Base-by-base conservation (phyloP, 2,329 filamentous ascomycete genomes). In the Boeremia lycopersici region DNA sequence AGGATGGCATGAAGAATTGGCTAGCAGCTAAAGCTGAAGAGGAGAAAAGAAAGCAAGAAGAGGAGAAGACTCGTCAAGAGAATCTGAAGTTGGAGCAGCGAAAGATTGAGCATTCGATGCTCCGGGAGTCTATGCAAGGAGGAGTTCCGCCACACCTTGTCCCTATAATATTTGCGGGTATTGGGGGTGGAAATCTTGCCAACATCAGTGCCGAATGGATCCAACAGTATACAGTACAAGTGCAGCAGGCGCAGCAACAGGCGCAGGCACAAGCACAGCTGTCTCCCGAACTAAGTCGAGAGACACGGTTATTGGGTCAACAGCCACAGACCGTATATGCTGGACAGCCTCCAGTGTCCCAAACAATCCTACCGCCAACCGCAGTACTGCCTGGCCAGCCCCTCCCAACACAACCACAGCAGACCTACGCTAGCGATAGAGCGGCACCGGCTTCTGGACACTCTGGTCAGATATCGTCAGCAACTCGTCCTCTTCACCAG, bases 161-260 rank as follows among this genome's bases (percentile, higher is more conserved):
- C 15, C 81, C 81, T 30, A 77, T 83, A 57, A 82, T 83, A 59
- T 83, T 83, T 65, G 79, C 79, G 48, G 81, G 81, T 31, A 79
- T 82, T 45, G 79, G 78, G 29, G 78, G 80, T 42, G 76, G 77
- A 7, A 78, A 75, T 45, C 73, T 82, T 12, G 77, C 78, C 29
- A 78, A 75, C 60, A 73, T 78, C 60, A 81, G 78, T 59, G 70
- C 78, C 31, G 81, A 83, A 44, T 80, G 76, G 77, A 69, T 82
- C 51, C 79, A 81, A 59, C 78, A 82, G 53, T 82, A 82, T 52
- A 73, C 76, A 23, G 71, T 70, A 25, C 78, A 81, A 48, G 65
- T 81, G 17, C 79, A 80, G 60, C 69, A 71, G 25, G 69, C 74
- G 33, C 76, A 78, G 31, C 76, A 78, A 41, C 76, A 81, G 51